These are phyloP conservation scores for Arachis stenosperma DNA, from an alignment of 306 rosid genomes.

Conservation along the genomic window DNA sequence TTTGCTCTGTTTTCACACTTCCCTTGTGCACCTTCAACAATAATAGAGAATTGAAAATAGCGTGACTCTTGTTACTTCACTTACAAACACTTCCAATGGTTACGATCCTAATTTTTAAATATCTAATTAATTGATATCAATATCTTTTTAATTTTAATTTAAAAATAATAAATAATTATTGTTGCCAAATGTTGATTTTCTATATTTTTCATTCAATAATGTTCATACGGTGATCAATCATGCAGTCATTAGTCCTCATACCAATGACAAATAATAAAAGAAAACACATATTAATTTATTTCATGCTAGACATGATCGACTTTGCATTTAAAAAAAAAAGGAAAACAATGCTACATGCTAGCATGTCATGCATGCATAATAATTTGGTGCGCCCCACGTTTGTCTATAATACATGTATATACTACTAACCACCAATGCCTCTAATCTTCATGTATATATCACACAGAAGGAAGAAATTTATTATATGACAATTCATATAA, in stretches of 20 bases:
- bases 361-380: constrained; percentile 39
- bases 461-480: neutral
- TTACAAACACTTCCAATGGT: no score
- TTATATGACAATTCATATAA: neutral
- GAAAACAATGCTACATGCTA: constrained; percentile 36
- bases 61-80: no score
- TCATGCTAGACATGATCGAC: constrained; percentile 4
- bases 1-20: no score
- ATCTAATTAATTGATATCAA: no score
- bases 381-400: constrained; percentile 48
- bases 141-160: no score
- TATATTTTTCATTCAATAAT: no score
- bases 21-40: no score
- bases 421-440: neutral
- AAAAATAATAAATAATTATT: no score
- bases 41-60: no score
- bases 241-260: neutral
- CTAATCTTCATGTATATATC: neutral
- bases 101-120: no score
- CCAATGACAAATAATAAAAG: neutral
- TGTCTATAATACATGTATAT: neutral
- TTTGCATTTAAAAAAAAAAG: neutral
- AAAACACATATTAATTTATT: neutral
- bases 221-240: neutral
- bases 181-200: no score